phyloP scores from a whole-genome alignment of 2,329 filamentous ascomycete genomes.

The Paramyrothecium roridum region DNA sequence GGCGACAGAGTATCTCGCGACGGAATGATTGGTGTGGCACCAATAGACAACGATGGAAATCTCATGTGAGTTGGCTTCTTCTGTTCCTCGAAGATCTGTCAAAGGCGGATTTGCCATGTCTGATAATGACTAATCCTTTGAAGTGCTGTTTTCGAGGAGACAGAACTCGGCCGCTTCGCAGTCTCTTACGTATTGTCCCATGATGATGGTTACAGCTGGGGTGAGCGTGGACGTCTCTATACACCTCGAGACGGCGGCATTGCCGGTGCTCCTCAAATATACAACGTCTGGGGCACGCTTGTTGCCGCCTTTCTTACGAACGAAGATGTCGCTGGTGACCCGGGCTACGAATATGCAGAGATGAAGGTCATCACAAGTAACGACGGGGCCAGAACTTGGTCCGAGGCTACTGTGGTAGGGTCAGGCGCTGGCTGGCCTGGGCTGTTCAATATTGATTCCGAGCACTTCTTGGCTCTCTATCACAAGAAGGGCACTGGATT shows the following conservation, averaged over 20 bases:
- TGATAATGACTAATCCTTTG: not conserved
- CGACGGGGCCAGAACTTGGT: not conserved
- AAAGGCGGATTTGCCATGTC: too few species aligned
- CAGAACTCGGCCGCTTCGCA: constrained; percentile 26
- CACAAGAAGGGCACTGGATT: not conserved
- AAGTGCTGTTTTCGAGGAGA: constrained; percentile 39
- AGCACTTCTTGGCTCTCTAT: not conserved
- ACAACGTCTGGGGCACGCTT: not conserved
- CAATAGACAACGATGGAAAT: constrained; percentile 17
- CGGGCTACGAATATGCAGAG: not conserved
- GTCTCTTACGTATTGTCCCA: constrained; percentile 32
- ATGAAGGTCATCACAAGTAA: not conserved
- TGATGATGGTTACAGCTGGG: constrained; percentile 40
- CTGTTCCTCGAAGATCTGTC: not conserved
- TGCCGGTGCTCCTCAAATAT: not conserved
- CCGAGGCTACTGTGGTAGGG: not conserved
- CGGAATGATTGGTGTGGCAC: constrained; percentile 42
- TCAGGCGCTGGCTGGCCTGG: not conserved
- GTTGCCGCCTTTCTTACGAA: not conserved
- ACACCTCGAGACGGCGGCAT: constrained; percentile 6
- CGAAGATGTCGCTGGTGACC: not conserved
- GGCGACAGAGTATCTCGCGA: constrained; percentile 29
- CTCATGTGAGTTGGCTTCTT: constrained; percentile 24
- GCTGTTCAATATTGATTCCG: not conserved
- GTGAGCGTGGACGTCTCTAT: constrained; percentile 31